These are phyloP conservation scores for Passiflora organensis DNA, from an alignment of 345 rosid species.

Conservation along the genomic window DNA sequence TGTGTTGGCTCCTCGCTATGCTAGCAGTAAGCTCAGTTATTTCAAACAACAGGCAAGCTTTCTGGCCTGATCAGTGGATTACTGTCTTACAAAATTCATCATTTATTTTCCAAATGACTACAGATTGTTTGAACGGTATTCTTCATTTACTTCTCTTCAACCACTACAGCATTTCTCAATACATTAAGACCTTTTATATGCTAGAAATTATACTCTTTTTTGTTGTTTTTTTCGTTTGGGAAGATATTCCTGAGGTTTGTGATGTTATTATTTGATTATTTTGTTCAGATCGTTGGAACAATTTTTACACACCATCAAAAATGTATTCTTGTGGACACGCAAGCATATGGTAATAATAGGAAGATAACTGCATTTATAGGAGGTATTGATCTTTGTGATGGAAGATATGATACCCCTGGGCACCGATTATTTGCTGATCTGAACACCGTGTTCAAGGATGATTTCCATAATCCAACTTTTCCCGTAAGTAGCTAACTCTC, in stretches of 20 bases:
- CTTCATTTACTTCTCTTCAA: background rate
- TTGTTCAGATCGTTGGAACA: constrained; percentile 73
- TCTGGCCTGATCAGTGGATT: background rate
- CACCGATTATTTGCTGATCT: constrained; percentile 54
- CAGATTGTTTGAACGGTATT: background rate
- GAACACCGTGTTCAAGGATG: constrained; percentile 64
- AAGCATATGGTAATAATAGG: constrained; percentile 60
- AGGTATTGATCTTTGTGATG: constrained; percentile 92
- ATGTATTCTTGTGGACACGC: constrained; percentile 87
- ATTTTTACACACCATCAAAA: constrained; percentile 96
- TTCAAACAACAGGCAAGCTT: constrained; percentile 54
- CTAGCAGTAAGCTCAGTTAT: constrained; percentile 73
- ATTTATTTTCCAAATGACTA: background rate
- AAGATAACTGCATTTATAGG: constrained; percentile 88
- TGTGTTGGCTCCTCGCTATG: constrained; percentile 78
- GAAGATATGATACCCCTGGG: constrained; percentile 95
- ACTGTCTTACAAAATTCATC: background rate
- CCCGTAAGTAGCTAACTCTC: constrained; percentile 52
- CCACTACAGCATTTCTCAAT: background rate
- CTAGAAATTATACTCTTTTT: background rate
- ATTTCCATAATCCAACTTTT: constrained; percentile 84
- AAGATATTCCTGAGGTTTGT: constrained; percentile 5
- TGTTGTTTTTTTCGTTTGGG: background rate
- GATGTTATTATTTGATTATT: constrained; percentile 5
- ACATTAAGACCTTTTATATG: background rate